phyloP scores from a whole-genome alignment of 441 rosid genomes.

The Isatis lusitanica region DNA sequence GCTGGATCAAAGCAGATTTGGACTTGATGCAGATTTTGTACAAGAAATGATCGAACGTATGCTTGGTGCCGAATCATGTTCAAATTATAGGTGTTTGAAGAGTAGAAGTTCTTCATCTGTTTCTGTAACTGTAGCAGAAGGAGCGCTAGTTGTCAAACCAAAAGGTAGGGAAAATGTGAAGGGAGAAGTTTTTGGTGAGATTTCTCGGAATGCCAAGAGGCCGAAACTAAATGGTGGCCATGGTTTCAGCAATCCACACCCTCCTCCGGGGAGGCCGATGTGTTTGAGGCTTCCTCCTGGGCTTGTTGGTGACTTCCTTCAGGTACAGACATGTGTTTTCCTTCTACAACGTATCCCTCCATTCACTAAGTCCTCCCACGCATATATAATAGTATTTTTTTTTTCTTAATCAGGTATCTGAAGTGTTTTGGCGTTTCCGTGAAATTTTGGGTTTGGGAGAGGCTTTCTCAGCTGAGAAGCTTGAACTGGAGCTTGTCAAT shows the following conservation, averaged over 20 bases:
- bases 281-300: constrained; percentile 72
- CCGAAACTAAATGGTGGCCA: constrained; percentile 45
- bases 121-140: constrained; percentile 65
- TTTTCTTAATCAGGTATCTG: constrained; percentile 69
- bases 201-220: constrained; percentile 52
- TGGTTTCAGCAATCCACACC: constrained; percentile 40
- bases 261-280: constrained; percentile 70
- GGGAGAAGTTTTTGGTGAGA: constrained; percentile 43
- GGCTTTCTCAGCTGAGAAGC: constrained; percentile 54
- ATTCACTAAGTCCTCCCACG: constrained; percentile 14
- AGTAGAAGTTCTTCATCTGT: constrained; percentile 51
- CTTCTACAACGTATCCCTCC: constrained; percentile 15
- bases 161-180: constrained; percentile 44
- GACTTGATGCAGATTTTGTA: constrained; percentile 88
- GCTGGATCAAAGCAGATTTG: constrained; percentile 92
- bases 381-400: constrained; percentile 30
- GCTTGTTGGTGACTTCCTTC: constrained; percentile 88
- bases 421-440: constrained; percentile 74
- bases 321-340: constrained; percentile 53
- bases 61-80: constrained; percentile 73
- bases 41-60: constrained; percentile 84
- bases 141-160: constrained; percentile 55
- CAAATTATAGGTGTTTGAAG: constrained; percentile 60
- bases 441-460: constrained; percentile 70
- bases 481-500: constrained; percentile 78